Conservation (phyloP, 148 eudicot genomes). For the Fallopia convolvulus region DNA sequence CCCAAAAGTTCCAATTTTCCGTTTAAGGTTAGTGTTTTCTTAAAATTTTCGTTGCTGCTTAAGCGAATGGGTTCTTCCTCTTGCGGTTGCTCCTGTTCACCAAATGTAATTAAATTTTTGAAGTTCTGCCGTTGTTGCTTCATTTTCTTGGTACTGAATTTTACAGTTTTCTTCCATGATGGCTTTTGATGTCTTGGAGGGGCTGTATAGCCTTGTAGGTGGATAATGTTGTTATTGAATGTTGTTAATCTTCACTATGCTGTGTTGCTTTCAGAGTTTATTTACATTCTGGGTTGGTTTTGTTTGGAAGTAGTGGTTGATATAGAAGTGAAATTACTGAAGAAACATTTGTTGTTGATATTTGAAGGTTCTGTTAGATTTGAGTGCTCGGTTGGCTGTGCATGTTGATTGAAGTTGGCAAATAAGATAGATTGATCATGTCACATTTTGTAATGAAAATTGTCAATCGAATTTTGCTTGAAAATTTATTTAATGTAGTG, state of each 20-base stretch:
- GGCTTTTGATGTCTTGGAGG: not conserved
- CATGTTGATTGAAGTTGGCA: not conserved
- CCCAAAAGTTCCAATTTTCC: not conserved
- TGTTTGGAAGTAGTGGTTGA: not conserved
- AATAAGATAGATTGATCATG: not conserved
- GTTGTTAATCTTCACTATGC: not conserved
- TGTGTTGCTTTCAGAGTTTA: not conserved
- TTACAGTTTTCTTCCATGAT: not conserved
- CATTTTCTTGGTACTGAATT: not conserved
- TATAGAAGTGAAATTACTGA: not conserved
- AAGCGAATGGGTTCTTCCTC: not conserved
- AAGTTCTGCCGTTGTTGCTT: not conserved
- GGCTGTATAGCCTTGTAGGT: too few relatives aligned
- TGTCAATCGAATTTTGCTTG: not conserved
- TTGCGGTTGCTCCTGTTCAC: not conserved
- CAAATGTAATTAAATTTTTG: not conserved
- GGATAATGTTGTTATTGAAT: not conserved
- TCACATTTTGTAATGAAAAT: not conserved
- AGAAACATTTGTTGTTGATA: not conserved
- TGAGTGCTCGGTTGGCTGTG: not conserved
- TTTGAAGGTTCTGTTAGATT: not conserved
- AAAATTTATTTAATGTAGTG: not conserved
- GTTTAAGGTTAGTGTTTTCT: not conserved
- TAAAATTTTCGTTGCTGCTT: not conserved
- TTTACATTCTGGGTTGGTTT: not conserved